Conservation (phyloP, 257 asterid species). For the Lantana camara region DNA sequence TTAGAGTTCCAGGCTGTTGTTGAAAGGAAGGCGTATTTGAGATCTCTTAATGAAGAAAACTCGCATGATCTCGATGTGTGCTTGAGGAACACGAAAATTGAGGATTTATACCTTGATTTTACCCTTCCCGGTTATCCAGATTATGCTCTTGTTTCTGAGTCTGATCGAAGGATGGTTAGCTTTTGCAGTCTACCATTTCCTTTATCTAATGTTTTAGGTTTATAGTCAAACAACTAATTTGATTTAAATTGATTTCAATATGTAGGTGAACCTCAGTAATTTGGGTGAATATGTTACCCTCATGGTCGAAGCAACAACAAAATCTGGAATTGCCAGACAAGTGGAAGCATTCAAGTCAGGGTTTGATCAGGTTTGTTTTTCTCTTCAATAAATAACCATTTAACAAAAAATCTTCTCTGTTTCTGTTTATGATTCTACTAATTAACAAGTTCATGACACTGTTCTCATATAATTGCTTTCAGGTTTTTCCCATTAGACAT, state of each 20-base stretch:
- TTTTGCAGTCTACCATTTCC: constrained; percentile 18
- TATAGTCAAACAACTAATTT: background rate
- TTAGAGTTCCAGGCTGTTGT: constrained; percentile 77
- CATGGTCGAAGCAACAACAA: constrained; percentile 67
- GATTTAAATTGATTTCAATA: constrained; percentile 28
- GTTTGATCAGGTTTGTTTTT: constrained; percentile 67
- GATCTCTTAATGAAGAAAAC: constrained; percentile 36
- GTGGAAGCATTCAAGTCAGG: constrained; percentile 94
- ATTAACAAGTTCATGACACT: constrained; percentile 5
- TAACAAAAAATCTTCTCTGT: background rate
- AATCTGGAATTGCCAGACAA: constrained; percentile 85
- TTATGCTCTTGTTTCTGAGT: constrained; percentile 49
- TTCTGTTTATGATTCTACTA: background rate
- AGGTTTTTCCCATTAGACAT: constrained; percentile 85
- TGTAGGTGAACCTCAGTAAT: constrained; percentile 69
- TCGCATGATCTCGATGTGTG: constrained; percentile 40
- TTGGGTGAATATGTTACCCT: constrained; percentile 71
- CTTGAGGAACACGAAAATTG: constrained; percentile 62
- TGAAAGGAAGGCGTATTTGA: constrained; percentile 64
- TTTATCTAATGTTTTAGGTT: constrained; percentile 22
- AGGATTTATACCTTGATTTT: constrained; percentile 93
- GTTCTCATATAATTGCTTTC: constrained; percentile 25
- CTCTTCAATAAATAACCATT: background rate
- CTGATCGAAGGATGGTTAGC: constrained; percentile 67
- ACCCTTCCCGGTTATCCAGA: constrained; percentile 96